A percentile compares a stretch with the other conserved stretches of the same genome.
Conservation (phyloP, 371 early-diverging fungal genomes). For the Mucor ambiguus region DNA sequence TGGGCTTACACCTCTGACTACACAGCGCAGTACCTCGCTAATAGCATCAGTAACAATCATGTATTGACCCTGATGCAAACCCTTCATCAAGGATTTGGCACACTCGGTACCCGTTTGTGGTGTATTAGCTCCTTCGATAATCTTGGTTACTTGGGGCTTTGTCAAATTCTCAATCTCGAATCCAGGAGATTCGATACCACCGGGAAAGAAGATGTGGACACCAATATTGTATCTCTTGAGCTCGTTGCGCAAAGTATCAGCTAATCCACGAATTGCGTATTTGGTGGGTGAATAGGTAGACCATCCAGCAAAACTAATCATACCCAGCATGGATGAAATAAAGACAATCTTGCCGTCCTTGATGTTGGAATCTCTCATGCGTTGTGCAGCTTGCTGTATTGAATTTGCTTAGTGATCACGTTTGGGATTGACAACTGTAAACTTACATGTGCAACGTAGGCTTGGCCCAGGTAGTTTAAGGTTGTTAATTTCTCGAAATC, state of each 20-base stretch:
- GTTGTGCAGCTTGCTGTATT: slow-evolving; percentile 64
- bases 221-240: slow-evolving; percentile 67
- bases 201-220: slow-evolving; percentile 82
- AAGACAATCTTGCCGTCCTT: slow-evolving; percentile 74
- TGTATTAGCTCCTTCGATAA: slow-evolving; percentile 76
- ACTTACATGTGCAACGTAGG: slow-evolving; percentile 74
- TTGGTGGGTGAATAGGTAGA: slow-evolving; percentile 86
- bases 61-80: slow-evolving; percentile 50
- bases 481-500: slow-evolving; percentile 66
- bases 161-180: slow-evolving; percentile 78
- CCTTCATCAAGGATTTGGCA: slow-evolving; percentile 60
- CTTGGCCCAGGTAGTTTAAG: slow-evolving; percentile 83
- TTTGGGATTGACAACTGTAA: background rate
- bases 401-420: background rate
- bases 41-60: slow-evolving; percentile 58
- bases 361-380: slow-evolving; percentile 64
- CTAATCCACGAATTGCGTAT: slow-evolving; percentile 80
- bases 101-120: slow-evolving; percentile 63
- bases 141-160: slow-evolving; percentile 81
- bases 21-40: slow-evolving; percentile 50
- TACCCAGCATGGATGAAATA: slow-evolving; percentile 77
- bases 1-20: slow-evolving; percentile 49
- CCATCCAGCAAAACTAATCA: slow-evolving; percentile 83
- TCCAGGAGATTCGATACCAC: slow-evolving; percentile 83
- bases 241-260: slow-evolving; percentile 77